Percentiles rank a stretch among this genome's conserved stretches.
These are phyloP conservation scores for Phyllosticta capitalensis DNA, from an alignment of 2,329 filamentous ascomycete genomes.

Conservation along the genomic window DNA sequence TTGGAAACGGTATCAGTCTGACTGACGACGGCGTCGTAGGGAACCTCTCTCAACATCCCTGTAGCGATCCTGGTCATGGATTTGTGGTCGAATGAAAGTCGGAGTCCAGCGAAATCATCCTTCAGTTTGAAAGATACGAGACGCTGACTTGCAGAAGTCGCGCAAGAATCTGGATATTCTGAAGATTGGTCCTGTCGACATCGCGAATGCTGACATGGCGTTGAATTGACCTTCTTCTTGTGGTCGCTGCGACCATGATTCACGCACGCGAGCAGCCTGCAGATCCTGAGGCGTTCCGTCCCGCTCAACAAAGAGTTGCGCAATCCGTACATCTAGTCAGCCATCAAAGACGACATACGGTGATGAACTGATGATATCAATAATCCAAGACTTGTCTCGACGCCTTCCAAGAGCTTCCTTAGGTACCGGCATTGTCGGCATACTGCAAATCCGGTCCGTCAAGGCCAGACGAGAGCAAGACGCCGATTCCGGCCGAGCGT, in stretches of 20 bases:
- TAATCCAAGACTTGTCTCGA: not conserved
- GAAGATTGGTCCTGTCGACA: not conserved
- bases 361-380: not conserved
- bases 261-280: not conserved
- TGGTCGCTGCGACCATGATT: not conserved
- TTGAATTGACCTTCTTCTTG: not conserved
- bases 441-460: not conserved
- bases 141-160: not conserved
- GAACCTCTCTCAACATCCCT: not conserved
- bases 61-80: not conserved
- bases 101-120: not conserved
- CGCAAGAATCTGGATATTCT: not conserved
- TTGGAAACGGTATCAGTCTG: not conserved
- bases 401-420: not conserved
- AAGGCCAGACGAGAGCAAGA: not conserved
- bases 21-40: not conserved
- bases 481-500: not conserved
- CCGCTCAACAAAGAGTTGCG: not conserved
- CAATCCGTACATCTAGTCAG: not conserved
- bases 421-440: not conserved
- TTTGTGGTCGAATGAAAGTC: not conserved
- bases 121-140: not conserved
- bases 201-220: not conserved
- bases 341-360: not conserved
- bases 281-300: not conserved